These are phyloP conservation scores for Ophiocytium majus DNA, from an alignment of 352 stramenopile genomes.

Conservation along the genomic window DNA sequence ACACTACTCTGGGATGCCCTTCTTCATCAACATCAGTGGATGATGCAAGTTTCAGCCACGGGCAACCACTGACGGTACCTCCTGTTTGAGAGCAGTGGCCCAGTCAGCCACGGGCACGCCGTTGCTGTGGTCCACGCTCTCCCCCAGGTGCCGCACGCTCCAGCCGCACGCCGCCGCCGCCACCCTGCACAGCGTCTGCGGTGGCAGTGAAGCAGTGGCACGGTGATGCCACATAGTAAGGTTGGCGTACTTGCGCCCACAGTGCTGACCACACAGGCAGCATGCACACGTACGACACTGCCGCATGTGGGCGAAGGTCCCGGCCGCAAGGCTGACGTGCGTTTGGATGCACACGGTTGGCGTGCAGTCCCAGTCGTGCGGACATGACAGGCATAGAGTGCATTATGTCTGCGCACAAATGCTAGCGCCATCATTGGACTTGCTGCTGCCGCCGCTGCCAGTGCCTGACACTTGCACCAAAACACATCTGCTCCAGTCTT, in stretches of 20 bases:
- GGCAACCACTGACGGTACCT: background rate
- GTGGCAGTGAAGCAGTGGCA: background rate
- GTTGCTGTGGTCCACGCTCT: background rate
- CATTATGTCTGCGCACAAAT: too few species aligned
- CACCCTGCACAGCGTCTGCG: background rate
- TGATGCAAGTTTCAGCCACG: too few species aligned
- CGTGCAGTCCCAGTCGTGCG: too few species aligned
- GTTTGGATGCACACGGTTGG: too few species aligned
- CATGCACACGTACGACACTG: background rate
- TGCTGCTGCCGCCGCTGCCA: too few species aligned
- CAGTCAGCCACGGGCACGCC: background rate
- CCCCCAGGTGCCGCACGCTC: background rate
- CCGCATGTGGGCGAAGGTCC: background rate
- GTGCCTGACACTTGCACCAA: background rate
- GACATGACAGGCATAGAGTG: too few species aligned
- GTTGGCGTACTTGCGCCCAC: background rate
- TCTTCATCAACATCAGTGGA: too few species aligned
- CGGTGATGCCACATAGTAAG: background rate
- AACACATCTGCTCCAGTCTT: background rate
- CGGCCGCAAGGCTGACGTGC: background rate
- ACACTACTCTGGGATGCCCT: too few species aligned
- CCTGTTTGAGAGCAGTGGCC: background rate
- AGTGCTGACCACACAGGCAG: background rate
- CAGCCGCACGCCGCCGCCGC: background rate
- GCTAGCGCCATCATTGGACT: too few species aligned